Evolutionary conservation across 306 rosid genomes (phyloP), one percentile per base, ranked within the genome.

Genomic region (Senna tora): DNA sequence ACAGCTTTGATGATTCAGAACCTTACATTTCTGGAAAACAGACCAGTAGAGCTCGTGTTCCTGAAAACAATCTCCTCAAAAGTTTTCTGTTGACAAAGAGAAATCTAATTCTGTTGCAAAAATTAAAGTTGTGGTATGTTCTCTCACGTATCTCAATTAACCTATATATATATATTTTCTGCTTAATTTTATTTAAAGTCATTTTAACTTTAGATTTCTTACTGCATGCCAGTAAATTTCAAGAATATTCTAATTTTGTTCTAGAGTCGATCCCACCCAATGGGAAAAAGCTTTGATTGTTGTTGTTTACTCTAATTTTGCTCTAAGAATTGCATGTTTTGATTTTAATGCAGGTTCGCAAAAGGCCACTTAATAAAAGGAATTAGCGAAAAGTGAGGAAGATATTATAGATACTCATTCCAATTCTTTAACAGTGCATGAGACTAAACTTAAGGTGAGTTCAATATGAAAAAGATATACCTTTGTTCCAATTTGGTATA

Each of bases 61-160:
- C 96, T 19, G 99, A 95, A 25, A 91, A 78, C 86, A 86, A 73
- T 54, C 77, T 88, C 62, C 72, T 84, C 74, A 95, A 88, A 83
- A 87, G 78, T 69, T 91, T 69, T 87, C 97, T 52, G 79, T 80
- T 15, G 97, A 95, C 76, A 95, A 95, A 82, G 99, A 95, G 86
- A 95, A 83, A 77, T 71, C 96, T 9, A 88, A 86, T n/a, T n/a
- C n/a, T n/a, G n/a, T n/a, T n/a, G n/a, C n/a, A n/a, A n/a, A n/a
- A n/a, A n/a, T n/a, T n/a, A 95, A 91, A 95, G 99, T 95, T 73
- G 99, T 95, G 93, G 99, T 95, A 95, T 67, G 99, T 81, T 65
- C 70, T 75, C 68, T 75, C 45, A 69, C 22, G 32, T 66, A 66
- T 67, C 20, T 65, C 30, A 36, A 7, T 73, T 50, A 38, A 42